Percentiles rank a stretch among this genome's conserved stretches.
phyloP scores from a whole-genome alignment of 805 yeast species.

The Metschnikowia koreensis region DNA sequence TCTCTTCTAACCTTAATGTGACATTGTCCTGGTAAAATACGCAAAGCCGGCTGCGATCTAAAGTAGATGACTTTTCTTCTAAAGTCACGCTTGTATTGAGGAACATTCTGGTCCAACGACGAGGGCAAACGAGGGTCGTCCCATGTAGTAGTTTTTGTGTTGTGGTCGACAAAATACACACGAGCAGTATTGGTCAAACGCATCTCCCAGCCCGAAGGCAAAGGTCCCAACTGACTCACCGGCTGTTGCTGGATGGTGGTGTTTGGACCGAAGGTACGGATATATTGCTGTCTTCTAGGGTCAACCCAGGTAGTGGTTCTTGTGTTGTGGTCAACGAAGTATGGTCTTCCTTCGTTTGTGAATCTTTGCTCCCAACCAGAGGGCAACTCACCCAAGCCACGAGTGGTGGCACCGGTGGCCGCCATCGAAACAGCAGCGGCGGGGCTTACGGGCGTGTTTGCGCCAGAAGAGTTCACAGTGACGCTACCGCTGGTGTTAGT shows the following conservation, averaged over 20 bases:
- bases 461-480: conserved; percentile 44
- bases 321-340: conserved; percentile 98
- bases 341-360: conserved; percentile 97
- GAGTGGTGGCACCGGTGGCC: conserved; percentile 84
- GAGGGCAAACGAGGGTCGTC: conserved; percentile 99
- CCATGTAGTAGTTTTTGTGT: conserved; percentile 99
- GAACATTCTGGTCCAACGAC: conserved; percentile 95
- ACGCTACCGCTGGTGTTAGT: conserved; percentile 41
- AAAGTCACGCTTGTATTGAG: conserved; percentile 98
- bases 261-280: conserved; percentile 87
- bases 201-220: conserved; percentile 99
- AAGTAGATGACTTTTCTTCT: conserved; percentile 96
- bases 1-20: conserved; percentile 97
- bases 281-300: conserved; percentile 98
- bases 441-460: conserved; percentile 55
- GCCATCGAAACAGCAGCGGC: conserved; percentile 69
- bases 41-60: conserved; percentile 96
- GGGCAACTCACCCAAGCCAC: conserved; percentile 95
- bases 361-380: conserved; percentile 99
- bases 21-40: conserved; percentile 98
- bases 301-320: conserved; percentile 99
- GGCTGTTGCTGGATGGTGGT: conserved; percentile 97
- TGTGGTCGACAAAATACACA: conserved; percentile 97
- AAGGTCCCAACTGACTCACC: conserved; percentile 93
- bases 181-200: conserved; percentile 97